A percentile compares a stretch with the other conserved stretches of the same genome.
phyloP scores from a whole-genome alignment of 202 grass and related monocot species.

The Panicum virgatum region DNA sequence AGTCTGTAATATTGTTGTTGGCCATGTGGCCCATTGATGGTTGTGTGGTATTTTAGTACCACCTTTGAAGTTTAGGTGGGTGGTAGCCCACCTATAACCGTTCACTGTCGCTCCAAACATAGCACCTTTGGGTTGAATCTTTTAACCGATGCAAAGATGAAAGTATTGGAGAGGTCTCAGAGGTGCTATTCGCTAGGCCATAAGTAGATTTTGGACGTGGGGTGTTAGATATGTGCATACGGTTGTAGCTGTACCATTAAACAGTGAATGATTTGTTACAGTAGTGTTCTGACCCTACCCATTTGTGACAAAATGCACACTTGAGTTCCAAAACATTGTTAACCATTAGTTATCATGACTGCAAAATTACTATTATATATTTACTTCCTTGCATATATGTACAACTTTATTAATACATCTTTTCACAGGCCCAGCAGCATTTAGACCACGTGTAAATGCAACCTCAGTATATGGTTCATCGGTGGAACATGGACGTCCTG shows the following conservation, averaged over 20 bases:
- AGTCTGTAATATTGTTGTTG: not conserved
- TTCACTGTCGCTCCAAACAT: not conserved
- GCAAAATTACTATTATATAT: not conserved
- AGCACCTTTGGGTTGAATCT: not conserved
- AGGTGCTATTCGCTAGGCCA: not conserved
- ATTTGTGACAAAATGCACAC: constrained; percentile 31
- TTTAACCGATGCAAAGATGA: not conserved
- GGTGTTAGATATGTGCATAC: not conserved
- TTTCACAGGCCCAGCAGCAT: constrained; percentile 88
- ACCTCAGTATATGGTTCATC: constrained; percentile 70
- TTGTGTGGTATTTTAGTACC: not conserved
- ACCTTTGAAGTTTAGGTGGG: not conserved
- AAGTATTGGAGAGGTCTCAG: not conserved
- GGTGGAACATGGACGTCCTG: constrained; percentile 79
- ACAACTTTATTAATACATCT: constrained; percentile 30
- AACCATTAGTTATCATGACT: not conserved
- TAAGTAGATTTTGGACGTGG: not conserved
- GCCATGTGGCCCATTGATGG: not conserved
- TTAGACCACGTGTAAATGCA: constrained; percentile 81
- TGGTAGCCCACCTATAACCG: not conserved
- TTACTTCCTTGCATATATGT: not conserved
- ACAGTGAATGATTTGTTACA: not conserved
- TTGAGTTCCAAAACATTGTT: constrained; percentile 9
- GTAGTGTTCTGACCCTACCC: not conserved
- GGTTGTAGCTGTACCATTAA: not conserved